A percentile compares a stretch with the other conserved stretches of the same genome.
These are phyloP conservation scores for Xylariaceae sp. DNA, from an alignment of 2,329 filamentous ascomycete genomes.

Conservation along the genomic window DNA sequence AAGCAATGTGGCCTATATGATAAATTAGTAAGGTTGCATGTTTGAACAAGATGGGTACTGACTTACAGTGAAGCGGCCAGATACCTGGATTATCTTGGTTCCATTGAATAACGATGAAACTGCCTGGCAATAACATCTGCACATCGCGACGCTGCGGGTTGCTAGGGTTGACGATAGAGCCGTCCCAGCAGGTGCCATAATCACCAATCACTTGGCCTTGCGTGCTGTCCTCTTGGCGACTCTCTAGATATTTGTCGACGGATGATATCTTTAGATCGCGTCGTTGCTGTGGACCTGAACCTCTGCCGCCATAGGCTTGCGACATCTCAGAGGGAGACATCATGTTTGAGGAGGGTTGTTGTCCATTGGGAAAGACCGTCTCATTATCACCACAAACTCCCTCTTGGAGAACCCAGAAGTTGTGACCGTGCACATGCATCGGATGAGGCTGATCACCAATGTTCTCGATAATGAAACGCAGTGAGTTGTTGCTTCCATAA, in stretches of 20 bases:
- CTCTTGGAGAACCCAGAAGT: conserved; percentile 40
- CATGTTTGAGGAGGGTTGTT: conserved; percentile 4
- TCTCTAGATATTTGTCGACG: not conserved
- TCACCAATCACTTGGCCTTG: conserved; percentile 5
- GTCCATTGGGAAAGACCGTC: conserved; percentile 10
- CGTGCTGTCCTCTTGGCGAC: not conserved
- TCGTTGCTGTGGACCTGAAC: not conserved
- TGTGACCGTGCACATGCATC: conserved; percentile 47
- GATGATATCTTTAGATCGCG: not conserved
- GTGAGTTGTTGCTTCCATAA: conserved; percentile 19
- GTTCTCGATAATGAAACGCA: conserved; percentile 27
- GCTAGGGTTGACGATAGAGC: conserved; percentile 18
- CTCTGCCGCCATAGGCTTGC: conserved; percentile 2
- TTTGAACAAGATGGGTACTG: not conserved
- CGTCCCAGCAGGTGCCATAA: conserved; percentile 18
- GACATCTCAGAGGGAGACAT: conserved; percentile 10
- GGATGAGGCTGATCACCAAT: conserved; percentile 32
- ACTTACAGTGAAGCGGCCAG: conserved; percentile 28
- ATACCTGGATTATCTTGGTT: conserved; percentile 31
- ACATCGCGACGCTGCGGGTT: conserved; percentile 36
- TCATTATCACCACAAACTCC: conserved; percentile 15
- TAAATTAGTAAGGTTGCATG: conserved; percentile 1
- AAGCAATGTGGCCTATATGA: conserved; percentile 24
- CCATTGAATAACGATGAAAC: conserved; percentile 31
- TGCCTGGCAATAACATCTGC: conserved; percentile 27